These are phyloP conservation scores for Aspergillus felis DNA, from an alignment of 2,329 filamentous ascomycete species.

Conservation along the genomic window DNA sequence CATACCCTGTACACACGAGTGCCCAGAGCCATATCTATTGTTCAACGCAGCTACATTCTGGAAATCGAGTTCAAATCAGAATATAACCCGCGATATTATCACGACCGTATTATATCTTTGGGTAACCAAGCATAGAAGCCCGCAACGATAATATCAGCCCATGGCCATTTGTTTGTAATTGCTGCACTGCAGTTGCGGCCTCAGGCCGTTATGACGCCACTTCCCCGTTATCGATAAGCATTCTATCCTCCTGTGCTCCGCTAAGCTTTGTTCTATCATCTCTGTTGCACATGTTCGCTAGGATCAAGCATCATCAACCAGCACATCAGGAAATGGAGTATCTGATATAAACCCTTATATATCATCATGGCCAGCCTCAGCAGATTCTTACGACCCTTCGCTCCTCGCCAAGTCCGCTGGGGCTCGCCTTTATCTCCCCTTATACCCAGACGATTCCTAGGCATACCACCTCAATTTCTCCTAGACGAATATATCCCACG, in stretches of 20 bases:
- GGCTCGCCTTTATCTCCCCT: slow-evolving; percentile 3
- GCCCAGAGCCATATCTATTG: neutral
- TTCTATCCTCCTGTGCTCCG: neutral
- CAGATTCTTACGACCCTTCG: slow-evolving; percentile 1
- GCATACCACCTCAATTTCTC: slow-evolving; percentile 63
- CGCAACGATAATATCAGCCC: neutral
- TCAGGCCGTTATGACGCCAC: neutral
- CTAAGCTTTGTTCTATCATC: neutral
- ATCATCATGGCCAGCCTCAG: slow-evolving; percentile 7
- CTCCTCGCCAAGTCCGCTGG: neutral
- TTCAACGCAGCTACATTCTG: neutral
- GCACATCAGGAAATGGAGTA: neutral
- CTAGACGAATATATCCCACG: slow-evolving; percentile 71
- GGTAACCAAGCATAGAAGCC: neutral
- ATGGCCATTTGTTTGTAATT: neutral
- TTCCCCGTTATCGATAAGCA: neutral
- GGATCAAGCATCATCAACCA: neutral
- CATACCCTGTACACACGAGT: neutral
- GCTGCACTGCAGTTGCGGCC: neutral
- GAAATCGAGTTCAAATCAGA: neutral
- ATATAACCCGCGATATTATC: no score
- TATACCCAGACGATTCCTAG: slow-evolving; percentile 34
- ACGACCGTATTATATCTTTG: neutral
- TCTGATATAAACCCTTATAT: neutral
- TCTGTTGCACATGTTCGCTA: neutral